Conservation (phyloP, 495 filamentous ascomycete species). For the Hyaloscypha hepaticicola region DNA sequence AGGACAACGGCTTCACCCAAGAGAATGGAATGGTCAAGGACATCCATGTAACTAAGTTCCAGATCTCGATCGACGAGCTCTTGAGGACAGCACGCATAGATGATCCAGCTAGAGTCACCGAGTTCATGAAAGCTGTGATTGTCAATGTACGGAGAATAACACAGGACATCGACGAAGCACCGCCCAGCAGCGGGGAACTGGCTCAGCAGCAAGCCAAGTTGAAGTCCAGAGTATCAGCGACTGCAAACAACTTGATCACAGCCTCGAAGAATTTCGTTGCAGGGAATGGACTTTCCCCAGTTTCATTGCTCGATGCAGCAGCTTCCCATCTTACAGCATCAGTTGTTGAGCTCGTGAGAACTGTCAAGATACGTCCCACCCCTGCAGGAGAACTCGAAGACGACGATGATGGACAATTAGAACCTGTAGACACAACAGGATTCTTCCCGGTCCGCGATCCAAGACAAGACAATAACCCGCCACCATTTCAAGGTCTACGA, state of each 20-base stretch:
- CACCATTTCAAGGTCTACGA: constrained; percentile 49
- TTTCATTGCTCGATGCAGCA: constrained; percentile 92
- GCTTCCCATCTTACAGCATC: constrained; percentile 87
- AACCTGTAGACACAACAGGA: constrained; percentile 50
- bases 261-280: constrained; percentile 86
- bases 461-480: constrained; percentile 38
- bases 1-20: constrained; percentile 69
- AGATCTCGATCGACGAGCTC: constrained; percentile 91
- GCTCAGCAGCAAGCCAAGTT: constrained; percentile 61
- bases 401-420: constrained; percentile 62
- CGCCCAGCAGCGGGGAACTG: constrained; percentile 45
- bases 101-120: constrained; percentile 69
- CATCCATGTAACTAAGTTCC: constrained; percentile 91
- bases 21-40: constrained; percentile 80
- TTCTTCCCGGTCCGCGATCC: constrained; percentile 43
- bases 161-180: constrained; percentile 67
- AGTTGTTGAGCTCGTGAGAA: constrained; percentile 78
- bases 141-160: constrained; percentile 76
- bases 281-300: constrained; percentile 81
- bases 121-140: constrained; percentile 79
- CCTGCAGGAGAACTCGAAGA: constrained; percentile 71
- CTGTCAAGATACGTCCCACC: constrained; percentile 80
- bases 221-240: constrained; percentile 77
- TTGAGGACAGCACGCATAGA: constrained; percentile 71
- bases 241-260: constrained; percentile 94